Base-by-base conservation (phyloP, 2,329 filamentous ascomycete genomes). In the Exophiala dermatitidis region DNA sequence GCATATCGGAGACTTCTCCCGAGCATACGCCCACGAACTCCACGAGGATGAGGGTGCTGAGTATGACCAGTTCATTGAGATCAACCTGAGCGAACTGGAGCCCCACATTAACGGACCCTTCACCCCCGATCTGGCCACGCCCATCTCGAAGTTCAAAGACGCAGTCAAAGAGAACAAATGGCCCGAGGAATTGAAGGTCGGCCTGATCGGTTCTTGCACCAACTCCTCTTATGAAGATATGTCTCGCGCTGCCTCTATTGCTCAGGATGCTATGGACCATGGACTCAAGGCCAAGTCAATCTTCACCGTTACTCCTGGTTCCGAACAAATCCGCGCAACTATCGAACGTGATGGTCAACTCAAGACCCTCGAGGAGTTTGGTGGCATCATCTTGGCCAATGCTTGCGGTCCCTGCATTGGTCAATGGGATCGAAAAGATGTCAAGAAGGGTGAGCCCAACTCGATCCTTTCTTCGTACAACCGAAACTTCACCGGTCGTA, bases 381-480 rank as follows among this genome's bases (percentile, higher is more conserved):
- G 93, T 54, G 93, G 91, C 67, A 83, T 95, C 68, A 88, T 97
- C 61, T 81, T 98, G 47, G 91, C 91, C 66, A 97, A 97, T 72
- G 91, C 93, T 60, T 97, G 93, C 70, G 91, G 86, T 65, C 86
- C 87, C 64, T 93, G 88, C 76, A 90, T 94, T 71, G 90, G 72
- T 60, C 91, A 97, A 74, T 97, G 93, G 93, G 90, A 96, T 68
- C 86, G 93, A 64, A 79, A 77, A 62, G 91, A 97, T 65, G 89
- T 96, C 52, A 86, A 90, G 81, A 96, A 97, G 83, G 91, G 91
- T 63, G 84, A 88, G 65, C 78, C 90, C 67, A 98, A 98, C 84
- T 94, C 90, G 4, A 98, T 98, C 71, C 79, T 98, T 70, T 96
- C 90, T 44, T 97, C 93, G 30, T 98, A 96, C 85, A 98, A 98